Evolutionary conservation across 164 flowering plant species (phyloP).

Genomic region (Tetrastigma voinierianum): DNA sequence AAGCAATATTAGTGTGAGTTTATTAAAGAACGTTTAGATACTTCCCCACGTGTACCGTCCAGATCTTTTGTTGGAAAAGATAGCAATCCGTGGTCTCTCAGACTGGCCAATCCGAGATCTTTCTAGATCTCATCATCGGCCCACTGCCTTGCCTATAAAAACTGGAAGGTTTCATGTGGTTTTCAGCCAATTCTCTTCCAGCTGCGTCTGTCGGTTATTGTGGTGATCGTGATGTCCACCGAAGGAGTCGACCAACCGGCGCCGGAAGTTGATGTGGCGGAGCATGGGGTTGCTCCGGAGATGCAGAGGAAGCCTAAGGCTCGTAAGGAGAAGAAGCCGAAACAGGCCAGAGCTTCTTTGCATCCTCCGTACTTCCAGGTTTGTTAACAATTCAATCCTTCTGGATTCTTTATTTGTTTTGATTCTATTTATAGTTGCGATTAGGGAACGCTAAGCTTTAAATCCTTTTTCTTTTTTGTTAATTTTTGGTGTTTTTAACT

Average conservation of each 20-base stretch:
- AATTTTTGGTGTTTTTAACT: not conserved
- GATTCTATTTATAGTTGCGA: too few relatives aligned
- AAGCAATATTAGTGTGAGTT: not conserved
- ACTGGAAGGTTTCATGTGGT: not conserved
- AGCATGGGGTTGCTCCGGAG: constrained; percentile 11
- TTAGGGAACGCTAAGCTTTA: too few relatives aligned
- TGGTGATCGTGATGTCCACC: constrained; percentile 16
- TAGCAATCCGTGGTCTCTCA: constrained; percentile 21
- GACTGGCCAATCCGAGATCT: constrained; percentile 24
- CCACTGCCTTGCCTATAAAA: constrained; percentile 24
- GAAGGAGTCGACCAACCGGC: constrained; percentile 27
- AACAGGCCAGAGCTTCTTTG: constrained; percentile 31
- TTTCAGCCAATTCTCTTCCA: not conserved
- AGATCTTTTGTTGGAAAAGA: constrained; percentile 7
- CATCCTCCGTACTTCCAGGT: constrained; percentile 72
- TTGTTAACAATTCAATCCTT: not conserved
- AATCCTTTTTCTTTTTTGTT: too few relatives aligned
- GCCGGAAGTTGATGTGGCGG: constrained; percentile 9
- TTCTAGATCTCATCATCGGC: not conserved
- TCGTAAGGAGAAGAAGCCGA: constrained; percentile 42
- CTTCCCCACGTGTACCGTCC: constrained; percentile 16
- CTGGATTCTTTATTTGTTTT: not conserved
- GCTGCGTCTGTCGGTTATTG: not conserved
- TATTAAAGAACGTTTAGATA: constrained; percentile 9
- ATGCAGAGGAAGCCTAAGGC: constrained; percentile 33